Base-by-base conservation (phyloP, 306 rosid species). In the Dicorynia guianensis region DNA sequence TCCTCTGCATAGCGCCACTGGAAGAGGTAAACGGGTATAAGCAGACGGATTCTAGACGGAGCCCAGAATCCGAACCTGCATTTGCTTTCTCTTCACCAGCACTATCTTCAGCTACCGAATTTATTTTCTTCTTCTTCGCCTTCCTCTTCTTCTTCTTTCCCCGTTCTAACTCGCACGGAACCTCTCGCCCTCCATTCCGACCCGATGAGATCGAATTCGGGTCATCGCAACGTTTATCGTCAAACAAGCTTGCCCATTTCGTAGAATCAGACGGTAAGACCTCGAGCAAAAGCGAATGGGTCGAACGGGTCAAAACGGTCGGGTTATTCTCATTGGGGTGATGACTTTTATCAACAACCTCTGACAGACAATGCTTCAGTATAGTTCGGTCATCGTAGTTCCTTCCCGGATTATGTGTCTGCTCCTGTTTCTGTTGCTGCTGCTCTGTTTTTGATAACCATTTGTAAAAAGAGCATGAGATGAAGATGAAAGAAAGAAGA, bases 11-110 rank as follows among this genome's bases (percentile, higher is more conserved):
- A 56, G 84, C 81, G 76, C 96, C 90, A 58, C 88, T 85, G 0
- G 97, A 85, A 40, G 92, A 85, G 4, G 97, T 92, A 63, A 88
- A 88, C 71, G 97, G 96, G 78, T 87, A 92, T 6, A 86, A 69
- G 47, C 89, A 72, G 3, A 80, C 82, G 62, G 92, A 79, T 30
- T 88, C 89, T 60, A 79, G 76, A 50, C 80, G 78, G 43, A 49
- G 52, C 74, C 76, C 81, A 66, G 75, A 57, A 59, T 73, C 87
- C 79, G 34, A 58, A 79, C 84, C 87, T 73, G 80, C 68, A 14
- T 74, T 69, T 9, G 46, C 86, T 43, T 5, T 33, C 56, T 48
- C 74, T 49, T 67, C 25, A 34, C 15, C 74, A 33, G 64, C 3
- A 42, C 48, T 62, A 43, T 83, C 86, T 57, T 80, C 93, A 46